A percentile compares a stretch with the other conserved stretches of the same genome.
These are phyloP conservation scores for Lavandula angustifolia DNA, from an alignment of 257 asterid species.

Conservation along the genomic window DNA sequence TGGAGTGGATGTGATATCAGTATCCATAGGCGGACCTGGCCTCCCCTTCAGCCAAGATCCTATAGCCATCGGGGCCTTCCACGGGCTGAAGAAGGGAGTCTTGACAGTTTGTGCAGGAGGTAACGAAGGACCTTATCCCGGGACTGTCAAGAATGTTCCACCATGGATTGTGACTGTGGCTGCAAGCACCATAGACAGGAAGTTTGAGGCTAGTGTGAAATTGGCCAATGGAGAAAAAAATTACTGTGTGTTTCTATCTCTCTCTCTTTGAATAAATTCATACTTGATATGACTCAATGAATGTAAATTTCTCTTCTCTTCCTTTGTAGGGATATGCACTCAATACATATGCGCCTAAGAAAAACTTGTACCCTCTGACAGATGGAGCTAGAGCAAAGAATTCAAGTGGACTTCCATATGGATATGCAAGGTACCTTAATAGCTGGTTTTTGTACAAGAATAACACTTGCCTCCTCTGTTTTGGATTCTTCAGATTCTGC, in stretches of 20 bases:
- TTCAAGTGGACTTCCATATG: not conserved
- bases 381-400: conserved; percentile 50
- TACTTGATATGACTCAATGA: not conserved
- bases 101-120: conserved; percentile 61
- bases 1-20: conserved; percentile 69
- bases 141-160: conserved; percentile 49
- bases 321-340: conserved; percentile 54
- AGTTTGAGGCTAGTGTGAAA: conserved; percentile 42
- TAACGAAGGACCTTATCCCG: conserved; percentile 47
- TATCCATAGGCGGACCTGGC: conserved; percentile 56
- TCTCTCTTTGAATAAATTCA: not conserved
- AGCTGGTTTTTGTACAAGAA: not conserved
- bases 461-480: not conserved
- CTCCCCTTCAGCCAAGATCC: conserved; percentile 46
- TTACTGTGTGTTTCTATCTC: conserved; percentile 34
- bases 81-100: conserved; percentile 54
- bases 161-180: conserved; percentile 77
- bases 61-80: conserved; percentile 66
- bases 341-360: conserved; percentile 45
- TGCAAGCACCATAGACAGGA: conserved; percentile 57
- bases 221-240: conserved; percentile 49
- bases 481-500: not conserved
- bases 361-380: conserved; percentile 47
- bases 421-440: conserved; percentile 50
- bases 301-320: not conserved